phyloP scores from a whole-genome alignment of 2,329 filamentous ascomycete genomes.

The Pseudogymnoascus sp. region DNA sequence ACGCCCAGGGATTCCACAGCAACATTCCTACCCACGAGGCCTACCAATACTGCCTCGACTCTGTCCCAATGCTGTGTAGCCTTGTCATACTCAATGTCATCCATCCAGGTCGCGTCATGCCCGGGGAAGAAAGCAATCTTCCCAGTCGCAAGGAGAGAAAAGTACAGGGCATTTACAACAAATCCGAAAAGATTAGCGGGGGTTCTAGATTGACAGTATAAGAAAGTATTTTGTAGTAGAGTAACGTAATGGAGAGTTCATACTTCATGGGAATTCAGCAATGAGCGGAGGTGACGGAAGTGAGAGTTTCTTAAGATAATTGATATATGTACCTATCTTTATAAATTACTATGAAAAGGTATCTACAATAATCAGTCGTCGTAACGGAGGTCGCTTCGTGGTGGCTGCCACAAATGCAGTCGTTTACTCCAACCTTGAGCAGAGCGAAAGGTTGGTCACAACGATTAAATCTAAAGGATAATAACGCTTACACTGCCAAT shows the following conservation, averaged over 20 bases:
- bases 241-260: not conserved
- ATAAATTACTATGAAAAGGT: not conserved
- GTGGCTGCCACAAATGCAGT: too few species aligned
- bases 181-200: slow-evolving; percentile 26
- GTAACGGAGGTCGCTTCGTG: too few species aligned
- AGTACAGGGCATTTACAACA: slow-evolving; percentile 17
- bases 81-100: slow-evolving; percentile 31
- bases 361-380: too few species aligned
- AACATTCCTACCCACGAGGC: slow-evolving; percentile 26
- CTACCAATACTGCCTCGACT: slow-evolving; percentile 32
- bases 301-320: not conserved
- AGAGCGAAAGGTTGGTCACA: too few species aligned
- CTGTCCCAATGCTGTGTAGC: slow-evolving; percentile 33
- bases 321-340: not conserved
- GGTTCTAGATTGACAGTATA: not conserved
- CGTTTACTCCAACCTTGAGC: too few species aligned
- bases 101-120: slow-evolving; percentile 31
- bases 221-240: not conserved
- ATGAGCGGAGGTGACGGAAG: not conserved
- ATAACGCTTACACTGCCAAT: too few species aligned
- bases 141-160: slow-evolving; percentile 19
- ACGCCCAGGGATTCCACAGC: slow-evolving; percentile 34
- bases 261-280: not conserved
- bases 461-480: too few species aligned
- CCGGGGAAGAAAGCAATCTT: slow-evolving; percentile 27